Conservation (phyloP, 1,284 basidiomycete species). For the Hypsizygus ulmarius region DNA sequence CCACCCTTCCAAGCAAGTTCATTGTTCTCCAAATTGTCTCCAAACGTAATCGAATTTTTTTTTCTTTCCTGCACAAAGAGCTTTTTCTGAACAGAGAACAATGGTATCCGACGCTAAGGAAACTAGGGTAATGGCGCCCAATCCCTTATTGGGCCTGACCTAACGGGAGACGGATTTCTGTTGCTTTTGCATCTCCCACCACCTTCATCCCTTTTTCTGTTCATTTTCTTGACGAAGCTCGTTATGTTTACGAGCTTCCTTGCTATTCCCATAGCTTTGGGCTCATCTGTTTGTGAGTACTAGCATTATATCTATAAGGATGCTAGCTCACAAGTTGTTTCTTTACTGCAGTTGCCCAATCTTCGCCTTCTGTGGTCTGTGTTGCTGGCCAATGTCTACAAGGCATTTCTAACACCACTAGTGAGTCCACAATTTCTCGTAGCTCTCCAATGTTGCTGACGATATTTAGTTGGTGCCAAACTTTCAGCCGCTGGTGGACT, state of each 20-base stretch:
- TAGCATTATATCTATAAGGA: neutral
- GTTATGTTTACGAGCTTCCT: conserved; percentile 47
- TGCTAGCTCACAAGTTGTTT: neutral
- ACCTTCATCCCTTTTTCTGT: conserved; percentile 4
- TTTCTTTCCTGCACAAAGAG: conserved; percentile 11
- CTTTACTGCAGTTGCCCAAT: conserved; percentile 47
- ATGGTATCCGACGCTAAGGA: conserved; percentile 13
- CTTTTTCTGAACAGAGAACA: conserved; percentile 15
- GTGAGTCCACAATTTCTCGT: conserved; percentile 39
- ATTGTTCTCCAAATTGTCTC: conserved; percentile 1
- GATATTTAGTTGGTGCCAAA: conserved; percentile 56
- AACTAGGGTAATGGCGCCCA: conserved; percentile 8
- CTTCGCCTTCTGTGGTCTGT: conserved; percentile 60
- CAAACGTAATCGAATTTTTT: neutral
- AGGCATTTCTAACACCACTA: conserved; percentile 66
- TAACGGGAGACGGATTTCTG: conserved; percentile 2
- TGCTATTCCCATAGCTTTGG: conserved; percentile 41
- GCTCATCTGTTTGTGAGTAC: conserved; percentile 46
- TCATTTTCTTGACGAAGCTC: conserved; percentile 24
- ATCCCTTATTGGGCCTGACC: conserved; percentile 6
- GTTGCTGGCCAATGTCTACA: conserved; percentile 81
- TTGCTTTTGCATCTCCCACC: conserved; percentile 11
- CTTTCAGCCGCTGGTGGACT: conserved; percentile 53
- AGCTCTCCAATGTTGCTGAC: conserved; percentile 14
- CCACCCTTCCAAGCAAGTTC: neutral